Evolutionary conservation across 2,329 filamentous ascomycete species (phyloP), one percentile per base, ranked within the genome.

Genomic region (Aspergillus bombycis): DNA sequence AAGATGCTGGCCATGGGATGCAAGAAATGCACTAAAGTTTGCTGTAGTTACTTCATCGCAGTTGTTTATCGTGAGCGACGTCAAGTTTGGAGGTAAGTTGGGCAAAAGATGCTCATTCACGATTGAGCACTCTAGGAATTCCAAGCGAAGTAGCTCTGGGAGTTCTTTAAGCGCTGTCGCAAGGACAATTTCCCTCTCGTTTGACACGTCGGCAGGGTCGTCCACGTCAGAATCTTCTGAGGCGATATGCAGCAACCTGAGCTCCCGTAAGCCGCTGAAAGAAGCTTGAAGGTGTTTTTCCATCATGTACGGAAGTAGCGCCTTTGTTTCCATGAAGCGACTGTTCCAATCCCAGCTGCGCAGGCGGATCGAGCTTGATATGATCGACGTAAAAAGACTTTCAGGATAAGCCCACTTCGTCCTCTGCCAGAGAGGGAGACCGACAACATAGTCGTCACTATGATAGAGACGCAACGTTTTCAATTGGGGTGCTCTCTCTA

Each of bases 21-120:
- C 74, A 46, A 97, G 82, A 71, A 91, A 97, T 0, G 77, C 74
- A 30, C 83, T 80, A 26, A 97, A 79, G 63, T 88, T 84, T 4
- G 88, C 83, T 0, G 92, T 90, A 5, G 84, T 88, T 11, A 97
- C 78, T 65, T 91, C 87, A 78, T 89, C 89, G 72, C 93, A 97
- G 70, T 95, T 94, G 67, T 89, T 87, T 19, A 97, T 81, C 67
- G 90, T 90, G 4, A 98, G 82, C 53, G 86, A 86, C 53, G 84
- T 79, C 23, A 98, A 82, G 4, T 81, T 84, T 12, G 80, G 82
- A 0, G 94, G 92, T 8, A 97, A 79, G 4, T 86, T 81, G 1
- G 86, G 83, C n/a, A 97, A 80, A 21, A 96, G 82, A 10, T 83
- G 81, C 9, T 88, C 85, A 71, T 91, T 91, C 62, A 93, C 84